Conservation (phyloP, 495 filamentous ascomycete genomes). For the Neurospora cerealis region DNA sequence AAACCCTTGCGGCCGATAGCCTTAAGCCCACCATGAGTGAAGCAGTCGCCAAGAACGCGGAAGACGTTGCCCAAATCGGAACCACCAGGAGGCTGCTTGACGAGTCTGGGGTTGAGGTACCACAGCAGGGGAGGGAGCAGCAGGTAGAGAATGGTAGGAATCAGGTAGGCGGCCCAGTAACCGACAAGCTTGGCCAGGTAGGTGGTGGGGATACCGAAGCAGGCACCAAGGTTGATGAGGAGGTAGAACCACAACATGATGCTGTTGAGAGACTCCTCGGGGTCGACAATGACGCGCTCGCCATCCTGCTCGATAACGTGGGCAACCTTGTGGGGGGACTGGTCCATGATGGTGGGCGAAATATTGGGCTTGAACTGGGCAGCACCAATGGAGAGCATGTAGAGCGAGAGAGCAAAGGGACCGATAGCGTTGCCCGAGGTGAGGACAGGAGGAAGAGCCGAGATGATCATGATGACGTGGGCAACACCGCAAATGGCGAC, state of each 20-base stretch:
- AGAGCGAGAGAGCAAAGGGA: conserved; percentile 45
- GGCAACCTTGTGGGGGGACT: conserved; percentile 45
- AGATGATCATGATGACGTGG: conserved; percentile 52
- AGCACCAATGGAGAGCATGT: conserved; percentile 48
- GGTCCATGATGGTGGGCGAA: conserved; percentile 61
- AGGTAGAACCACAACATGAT: conserved; percentile 58
- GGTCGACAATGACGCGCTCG: conserved; percentile 67
- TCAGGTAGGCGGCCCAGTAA: conserved; percentile 64
- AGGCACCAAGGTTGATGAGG: conserved; percentile 67
- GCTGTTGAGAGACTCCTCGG: conserved; percentile 60
- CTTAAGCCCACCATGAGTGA: conserved; percentile 38
- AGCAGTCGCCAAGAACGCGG: conserved; percentile 38
- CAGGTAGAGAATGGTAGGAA: conserved; percentile 51
- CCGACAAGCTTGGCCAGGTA: conserved; percentile 42
- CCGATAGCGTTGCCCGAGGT: conserved; percentile 44
- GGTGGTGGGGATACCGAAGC: conserved; percentile 41
- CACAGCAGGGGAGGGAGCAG: conserved; percentile 42
- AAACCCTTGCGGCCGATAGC: conserved; percentile 42
- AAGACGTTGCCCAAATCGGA: conserved; percentile 45
- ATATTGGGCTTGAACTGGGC: conserved; percentile 58
- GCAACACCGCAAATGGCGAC: conserved; percentile 49
- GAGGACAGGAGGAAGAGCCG: conserved; percentile 46
- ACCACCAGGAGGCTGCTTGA: conserved; percentile 41
- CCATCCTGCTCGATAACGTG: conserved; percentile 56
- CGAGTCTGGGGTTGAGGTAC: conserved; percentile 35